phyloP scores from a whole-genome alignment of 2,329 filamentous ascomycete species.

The Fusarium bactridioides region DNA sequence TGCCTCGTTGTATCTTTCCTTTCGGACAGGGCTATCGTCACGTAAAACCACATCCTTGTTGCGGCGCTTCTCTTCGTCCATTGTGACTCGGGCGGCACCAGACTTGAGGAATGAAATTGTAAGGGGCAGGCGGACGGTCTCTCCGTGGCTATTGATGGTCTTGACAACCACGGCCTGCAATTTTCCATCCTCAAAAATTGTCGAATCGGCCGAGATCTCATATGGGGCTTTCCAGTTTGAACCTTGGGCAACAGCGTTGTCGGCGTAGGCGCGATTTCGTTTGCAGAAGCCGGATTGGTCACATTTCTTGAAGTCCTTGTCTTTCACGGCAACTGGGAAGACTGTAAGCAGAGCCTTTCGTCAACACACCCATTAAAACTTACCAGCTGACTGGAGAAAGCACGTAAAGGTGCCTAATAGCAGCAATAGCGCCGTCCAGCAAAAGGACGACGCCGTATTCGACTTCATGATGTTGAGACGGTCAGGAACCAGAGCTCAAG shows the following conservation, averaged over 20 bases:
- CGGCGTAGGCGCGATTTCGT: conserved; percentile 89
- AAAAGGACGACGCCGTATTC: conserved; percentile 59
- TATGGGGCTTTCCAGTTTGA: conserved; percentile 83
- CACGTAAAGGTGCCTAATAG: conserved; percentile 66
- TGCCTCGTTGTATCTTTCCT: conserved; percentile 94
- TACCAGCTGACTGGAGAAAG: conserved; percentile 71
- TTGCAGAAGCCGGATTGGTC: conserved; percentile 96
- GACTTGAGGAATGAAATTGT: conserved; percentile 90
- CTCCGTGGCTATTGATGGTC: conserved; percentile 67
- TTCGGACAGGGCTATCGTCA: conserved; percentile 82
- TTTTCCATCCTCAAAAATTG: conserved; percentile 80
- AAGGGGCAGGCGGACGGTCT: conserved; percentile 80
- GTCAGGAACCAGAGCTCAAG: conserved; percentile 21
- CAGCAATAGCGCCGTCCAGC: conserved; percentile 71
- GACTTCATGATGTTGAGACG: conserved; percentile 57
- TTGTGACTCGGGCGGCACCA: conserved; percentile 82
- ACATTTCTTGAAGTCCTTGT: conserved; percentile 97
- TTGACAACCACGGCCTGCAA: conserved; percentile 86
- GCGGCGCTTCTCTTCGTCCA: conserved; percentile 91
- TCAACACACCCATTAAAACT: conserved; percentile 35
- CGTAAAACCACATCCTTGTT: conserved; percentile 89
- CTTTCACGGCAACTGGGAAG: conserved; percentile 79
- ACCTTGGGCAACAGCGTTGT: conserved; percentile 71
- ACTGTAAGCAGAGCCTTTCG: conserved; percentile 27
- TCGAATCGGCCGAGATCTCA: conserved; percentile 72